These are phyloP conservation scores for Fusarium temperatum DNA, from an alignment of 2,329 filamentous ascomycete genomes.

Conservation along the genomic window DNA sequence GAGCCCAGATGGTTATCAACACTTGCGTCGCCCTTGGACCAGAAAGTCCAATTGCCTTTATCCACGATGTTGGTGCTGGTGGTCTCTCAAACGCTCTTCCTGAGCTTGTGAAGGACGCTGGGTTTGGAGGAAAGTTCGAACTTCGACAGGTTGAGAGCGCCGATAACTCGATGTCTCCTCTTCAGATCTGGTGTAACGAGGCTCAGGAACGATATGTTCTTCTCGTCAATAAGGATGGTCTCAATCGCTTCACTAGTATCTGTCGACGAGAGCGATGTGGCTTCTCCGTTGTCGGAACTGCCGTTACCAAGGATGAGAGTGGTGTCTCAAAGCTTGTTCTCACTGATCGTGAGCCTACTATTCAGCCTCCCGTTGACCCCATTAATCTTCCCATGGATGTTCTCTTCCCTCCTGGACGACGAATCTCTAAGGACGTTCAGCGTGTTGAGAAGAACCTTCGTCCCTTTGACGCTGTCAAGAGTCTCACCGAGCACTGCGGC, in stretches of 20 bases:
- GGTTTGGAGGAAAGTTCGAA: slow-evolving; percentile 90
- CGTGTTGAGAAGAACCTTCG: slow-evolving; percentile 63
- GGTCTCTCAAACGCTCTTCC: slow-evolving; percentile 78
- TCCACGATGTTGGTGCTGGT: slow-evolving; percentile 96
- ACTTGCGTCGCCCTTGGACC: slow-evolving; percentile 85
- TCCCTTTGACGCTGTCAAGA: slow-evolving; percentile 73
- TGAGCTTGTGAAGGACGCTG: slow-evolving; percentile 88
- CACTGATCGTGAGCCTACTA: slow-evolving; percentile 79
- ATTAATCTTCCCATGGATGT: slow-evolving; percentile 91
- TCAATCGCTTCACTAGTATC: slow-evolving; percentile 78
- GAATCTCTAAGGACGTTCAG: slow-evolving; percentile 41
- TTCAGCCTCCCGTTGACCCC: slow-evolving; percentile 70
- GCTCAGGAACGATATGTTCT: slow-evolving; percentile 97
- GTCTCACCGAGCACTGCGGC: slow-evolving; percentile 72
- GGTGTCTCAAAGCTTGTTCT: slow-evolving; percentile 80
- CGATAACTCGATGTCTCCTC: slow-evolving; percentile 89
- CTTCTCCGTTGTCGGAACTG: slow-evolving; percentile 89
- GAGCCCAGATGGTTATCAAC: slow-evolving; percentile 98
- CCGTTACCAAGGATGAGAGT: slow-evolving; percentile 67
- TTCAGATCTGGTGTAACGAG: slow-evolving; percentile 96
- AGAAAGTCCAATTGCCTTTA: slow-evolving; percentile 92
- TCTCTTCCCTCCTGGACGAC: slow-evolving; percentile 76
- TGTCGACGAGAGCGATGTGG: slow-evolving; percentile 86
- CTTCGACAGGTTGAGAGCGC: slow-evolving; percentile 92
- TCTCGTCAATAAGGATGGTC: slow-evolving; percentile 80